Base-by-base conservation (phyloP, 306 rosid species). In the Luffa aegyptiaca region DNA sequence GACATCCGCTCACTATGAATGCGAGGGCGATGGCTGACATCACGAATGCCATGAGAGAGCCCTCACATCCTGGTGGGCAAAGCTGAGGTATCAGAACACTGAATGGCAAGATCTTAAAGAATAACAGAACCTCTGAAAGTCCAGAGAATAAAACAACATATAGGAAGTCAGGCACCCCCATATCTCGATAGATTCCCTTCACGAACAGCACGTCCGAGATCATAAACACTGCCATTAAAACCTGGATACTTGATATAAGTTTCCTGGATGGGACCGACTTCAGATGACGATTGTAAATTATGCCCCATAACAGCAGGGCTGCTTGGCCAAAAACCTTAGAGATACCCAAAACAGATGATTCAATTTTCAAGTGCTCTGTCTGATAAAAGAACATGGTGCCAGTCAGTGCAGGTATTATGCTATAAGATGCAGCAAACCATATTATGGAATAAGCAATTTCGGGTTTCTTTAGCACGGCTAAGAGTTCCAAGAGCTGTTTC, bases 371-470 rank as follows among this genome's bases (percentile, higher is more conserved):
- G 84, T 84, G 41, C 17, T 91, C 84, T 11, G 96, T 93, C 78
- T 95, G 98, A 81, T 95, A 95, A 84, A 95, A 92, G 92, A 95
- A 95, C 98, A 95, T 89, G 69, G 97, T 91, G 79, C 98, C 93
- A 11, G 97, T 91, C 20, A 95, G 86, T 37, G 89, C 87, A 26
- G 97, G 98, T 82, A 90, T 90, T 59, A 88, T 80, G 52, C 97
- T 96, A 72, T 91, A 90, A n/a, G 97, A 95, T 75, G 88, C 88
- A 21, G 96, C 92, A 65, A 95, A 91, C 98, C 98, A 95, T 78
- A 88, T 69, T 64, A 95, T 81, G 17, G 98, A 87, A 78, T 76
- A 83, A 9, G 93, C 79, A 18, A 91, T 90, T 83, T 93, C 91
- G 3, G 93, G 97, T 71, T 87, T 84, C 82, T 83, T 80, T 79